Conservation (phyloP, 2,329 filamentous ascomycete genomes). For the Alternaria sp. region DNA sequence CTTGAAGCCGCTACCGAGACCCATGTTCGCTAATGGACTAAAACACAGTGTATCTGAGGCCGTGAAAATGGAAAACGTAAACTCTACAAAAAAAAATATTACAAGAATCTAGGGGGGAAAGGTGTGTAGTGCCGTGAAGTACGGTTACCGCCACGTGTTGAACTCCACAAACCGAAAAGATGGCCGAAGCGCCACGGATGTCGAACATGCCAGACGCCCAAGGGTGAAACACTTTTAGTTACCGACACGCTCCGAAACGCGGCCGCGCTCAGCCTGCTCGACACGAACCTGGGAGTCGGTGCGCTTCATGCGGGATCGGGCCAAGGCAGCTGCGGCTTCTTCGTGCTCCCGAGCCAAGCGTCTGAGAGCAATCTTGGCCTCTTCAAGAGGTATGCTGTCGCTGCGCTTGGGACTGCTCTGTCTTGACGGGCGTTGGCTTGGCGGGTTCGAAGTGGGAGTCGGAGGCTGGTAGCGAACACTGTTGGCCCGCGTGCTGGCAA, state of each 20-base stretch:
- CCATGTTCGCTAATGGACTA: slow-evolving; percentile 1
- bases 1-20: neutral
- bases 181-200: neutral
- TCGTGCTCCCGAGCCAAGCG: slow-evolving; percentile 42
- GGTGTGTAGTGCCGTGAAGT: slow-evolving; percentile 1
- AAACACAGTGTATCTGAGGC: neutral
- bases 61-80: slow-evolving; percentile 4
- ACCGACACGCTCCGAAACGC: slow-evolving; percentile 25
- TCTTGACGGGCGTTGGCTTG: slow-evolving; percentile 37
- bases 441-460: slow-evolving; percentile 29
- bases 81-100: neutral
- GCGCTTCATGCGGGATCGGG: slow-evolving; percentile 21
- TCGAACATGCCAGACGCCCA: slow-evolving; percentile 4
- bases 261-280: slow-evolving; percentile 33
- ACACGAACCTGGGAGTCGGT: slow-evolving; percentile 23
- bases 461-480: slow-evolving; percentile 39
- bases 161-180: neutral
- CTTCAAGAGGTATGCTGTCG: slow-evolving; percentile 42
- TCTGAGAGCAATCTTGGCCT: slow-evolving; percentile 39
- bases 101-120: slow-evolving; percentile 1
- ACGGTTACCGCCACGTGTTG: slow-evolving; percentile 1
- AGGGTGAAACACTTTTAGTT: slow-evolving; percentile 19
- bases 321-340: slow-evolving; percentile 32
- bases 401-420: slow-evolving; percentile 42
- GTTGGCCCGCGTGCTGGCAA: slow-evolving; percentile 40